Conservation (phyloP, 805 yeast genomes). For the Scheffersomyces ergatensis region DNA sequence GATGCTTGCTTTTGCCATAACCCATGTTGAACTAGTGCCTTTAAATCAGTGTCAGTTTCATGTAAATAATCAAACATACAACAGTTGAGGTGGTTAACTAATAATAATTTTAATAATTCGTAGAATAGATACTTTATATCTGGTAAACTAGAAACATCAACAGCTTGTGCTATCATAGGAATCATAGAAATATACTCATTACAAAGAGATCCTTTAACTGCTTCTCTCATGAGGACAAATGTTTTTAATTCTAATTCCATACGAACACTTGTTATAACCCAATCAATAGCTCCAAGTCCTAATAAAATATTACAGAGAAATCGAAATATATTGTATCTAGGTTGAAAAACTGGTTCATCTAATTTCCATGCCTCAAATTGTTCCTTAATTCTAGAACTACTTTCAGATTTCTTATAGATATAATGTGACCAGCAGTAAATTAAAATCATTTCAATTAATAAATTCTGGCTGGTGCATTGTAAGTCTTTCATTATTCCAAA, state of each 20-base stretch:
- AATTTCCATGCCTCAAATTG: constrained; percentile 31
- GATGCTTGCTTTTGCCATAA: constrained; percentile 24
- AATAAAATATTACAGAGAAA: constrained; percentile 32
- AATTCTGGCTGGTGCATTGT: constrained; percentile 18
- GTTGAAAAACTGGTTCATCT: constrained; percentile 26
- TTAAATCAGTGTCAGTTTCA: constrained; percentile 21
- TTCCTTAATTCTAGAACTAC: constrained; percentile 8
- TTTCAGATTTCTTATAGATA: constrained; percentile 19
- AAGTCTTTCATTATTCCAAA: constrained; percentile 23
- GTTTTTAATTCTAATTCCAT: constrained; percentile 11
- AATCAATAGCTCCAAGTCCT: constrained; percentile 16
- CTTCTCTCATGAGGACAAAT: constrained; percentile 11
- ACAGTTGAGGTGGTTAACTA: constrained; percentile 26
- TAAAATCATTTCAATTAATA: constrained; percentile 39
- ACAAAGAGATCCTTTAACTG: constrained; percentile 16
- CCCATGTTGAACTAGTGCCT: constrained; percentile 32
- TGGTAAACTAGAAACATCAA: constrained; percentile 17
- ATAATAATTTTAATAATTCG: constrained; percentile 17
- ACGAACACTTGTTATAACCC: background rate
- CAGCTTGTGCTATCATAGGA: constrained; percentile 34
- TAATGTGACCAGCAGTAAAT: constrained; percentile 48
- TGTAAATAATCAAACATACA: constrained; percentile 31
- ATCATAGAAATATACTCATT: constrained; percentile 27
- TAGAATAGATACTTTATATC: constrained; percentile 21
- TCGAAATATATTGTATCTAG: constrained; percentile 26